Conservation (phyloP, 2,329 filamentous ascomycete genomes). For the Monilinia fructicola region DNA sequence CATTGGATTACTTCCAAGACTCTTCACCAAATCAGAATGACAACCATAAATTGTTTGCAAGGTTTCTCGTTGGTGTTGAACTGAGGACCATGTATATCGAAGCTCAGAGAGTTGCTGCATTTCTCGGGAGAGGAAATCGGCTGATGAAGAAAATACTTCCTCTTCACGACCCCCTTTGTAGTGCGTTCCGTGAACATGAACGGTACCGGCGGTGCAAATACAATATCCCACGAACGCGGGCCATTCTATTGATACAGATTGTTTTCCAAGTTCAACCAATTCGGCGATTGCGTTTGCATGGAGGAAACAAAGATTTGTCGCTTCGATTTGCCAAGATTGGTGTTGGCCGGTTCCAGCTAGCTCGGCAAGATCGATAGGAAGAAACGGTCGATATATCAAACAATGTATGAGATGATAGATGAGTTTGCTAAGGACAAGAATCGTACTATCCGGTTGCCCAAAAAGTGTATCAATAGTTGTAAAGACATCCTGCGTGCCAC, state of each 20-base stretch:
- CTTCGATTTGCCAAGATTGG: slow-evolving; percentile 90
- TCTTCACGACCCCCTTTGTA: slow-evolving; percentile 53
- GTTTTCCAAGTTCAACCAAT: slow-evolving; percentile 70
- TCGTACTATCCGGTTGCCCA: slow-evolving; percentile 73
- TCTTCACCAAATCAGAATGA: slow-evolving; percentile 79
- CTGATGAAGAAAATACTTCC: slow-evolving; percentile 57
- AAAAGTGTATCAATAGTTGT: slow-evolving; percentile 74
- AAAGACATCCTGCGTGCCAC: slow-evolving; percentile 77
- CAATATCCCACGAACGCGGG: slow-evolving; percentile 85
- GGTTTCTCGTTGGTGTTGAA: slow-evolving; percentile 77
- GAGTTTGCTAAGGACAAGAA: slow-evolving; percentile 78
- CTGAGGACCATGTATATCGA: slow-evolving; percentile 71
- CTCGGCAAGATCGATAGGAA: slow-evolving; percentile 80
- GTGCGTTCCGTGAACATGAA: slow-evolving; percentile 82
- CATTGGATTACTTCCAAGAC: slow-evolving; percentile 65
- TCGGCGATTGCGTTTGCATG: slow-evolving; percentile 88
- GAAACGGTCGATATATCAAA: slow-evolving; percentile 80
- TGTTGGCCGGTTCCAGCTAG: slow-evolving; percentile 78
- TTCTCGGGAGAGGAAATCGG: slow-evolving; percentile 72
- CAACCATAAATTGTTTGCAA: slow-evolving; percentile 74
- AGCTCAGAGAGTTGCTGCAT: slow-evolving; percentile 79
- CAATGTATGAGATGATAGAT: slow-evolving; percentile 87
- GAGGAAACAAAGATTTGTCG: slow-evolving; percentile 81
- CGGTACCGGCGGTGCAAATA: slow-evolving; percentile 81
- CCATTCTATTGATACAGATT: slow-evolving; percentile 75